Evolutionary conservation across 805 yeast genomes (phyloP).

Genomic region (Sugiyamaella mastotermitis): DNA sequence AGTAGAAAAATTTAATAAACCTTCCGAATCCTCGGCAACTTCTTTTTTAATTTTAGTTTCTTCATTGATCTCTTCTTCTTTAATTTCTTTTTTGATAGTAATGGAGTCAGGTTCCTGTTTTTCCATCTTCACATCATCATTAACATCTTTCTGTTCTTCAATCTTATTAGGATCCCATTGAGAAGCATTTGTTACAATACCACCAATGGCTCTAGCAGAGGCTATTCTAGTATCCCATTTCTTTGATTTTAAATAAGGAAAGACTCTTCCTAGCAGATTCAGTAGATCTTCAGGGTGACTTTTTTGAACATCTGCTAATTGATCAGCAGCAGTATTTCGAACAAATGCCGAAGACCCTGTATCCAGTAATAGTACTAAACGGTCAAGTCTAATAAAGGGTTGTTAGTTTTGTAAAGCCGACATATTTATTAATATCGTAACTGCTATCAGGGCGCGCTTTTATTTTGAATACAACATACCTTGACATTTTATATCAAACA

Average conservation of each 20-base stretch:
- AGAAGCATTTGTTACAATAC: constrained; percentile 72
- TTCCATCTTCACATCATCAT: constrained; percentile 3
- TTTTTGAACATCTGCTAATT: constrained; percentile 86
- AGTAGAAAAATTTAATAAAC: constrained; percentile 27
- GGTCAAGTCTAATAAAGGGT: constrained; percentile 40
- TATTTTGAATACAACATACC: too few relatives aligned
- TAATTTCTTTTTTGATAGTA: constrained; percentile 12
- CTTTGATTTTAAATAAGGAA: constrained; percentile 74
- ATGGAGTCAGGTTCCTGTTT: constrained; percentile 3
- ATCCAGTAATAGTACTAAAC: constrained; percentile 61
- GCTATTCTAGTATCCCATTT: constrained; percentile 97
- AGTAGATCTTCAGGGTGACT: constrained; percentile 91
- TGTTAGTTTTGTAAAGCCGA: background rate
- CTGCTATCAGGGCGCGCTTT: too few relatives aligned
- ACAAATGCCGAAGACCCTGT: constrained; percentile 94
- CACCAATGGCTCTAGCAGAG: constrained; percentile 93
- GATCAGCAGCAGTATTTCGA: constrained; percentile 95
- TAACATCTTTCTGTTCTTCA: background rate
- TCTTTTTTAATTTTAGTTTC: constrained; percentile 24
- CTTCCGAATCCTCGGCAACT: constrained; percentile 29
- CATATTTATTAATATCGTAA: too few relatives aligned
- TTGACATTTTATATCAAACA: too few relatives aligned
- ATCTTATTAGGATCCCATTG: constrained; percentile 77
- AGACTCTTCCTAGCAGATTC: constrained; percentile 77
- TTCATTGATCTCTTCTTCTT: constrained; percentile 19